phyloP scores from a whole-genome alignment of 345 rosid genomes.

The Hypericum androsaemum region DNA sequence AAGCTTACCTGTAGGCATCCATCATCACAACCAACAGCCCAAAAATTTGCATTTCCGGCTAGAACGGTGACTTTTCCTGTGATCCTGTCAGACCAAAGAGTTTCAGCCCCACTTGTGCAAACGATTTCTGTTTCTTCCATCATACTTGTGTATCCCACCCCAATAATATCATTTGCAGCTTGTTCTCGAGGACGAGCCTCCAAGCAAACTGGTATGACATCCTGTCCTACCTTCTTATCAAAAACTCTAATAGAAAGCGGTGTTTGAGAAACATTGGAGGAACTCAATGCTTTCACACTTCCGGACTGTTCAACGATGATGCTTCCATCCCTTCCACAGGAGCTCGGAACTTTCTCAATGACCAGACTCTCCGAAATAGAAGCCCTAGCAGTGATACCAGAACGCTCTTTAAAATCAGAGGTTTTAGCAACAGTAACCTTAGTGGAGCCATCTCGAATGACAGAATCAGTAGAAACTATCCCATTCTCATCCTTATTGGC shows the following conservation, averaged over 20 bases:
- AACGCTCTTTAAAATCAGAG: slow-evolving; percentile 57
- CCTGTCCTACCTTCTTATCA: slow-evolving; percentile 72
- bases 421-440: slow-evolving; percentile 38
- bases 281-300: slow-evolving; percentile 40
- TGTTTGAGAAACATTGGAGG: slow-evolving; percentile 20
- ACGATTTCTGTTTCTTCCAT: slow-evolving; percentile 77
- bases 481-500: slow-evolving; percentile 41
- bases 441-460: slow-evolving; percentile 29
- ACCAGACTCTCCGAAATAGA: slow-evolving; percentile 68
- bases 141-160: slow-evolving; percentile 47
- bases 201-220: slow-evolving; percentile 59
- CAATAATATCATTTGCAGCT: slow-evolving; percentile 67
- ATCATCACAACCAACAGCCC: slow-evolving; percentile 98
- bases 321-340: slow-evolving; percentile 44
- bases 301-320: slow-evolving; percentile 53
- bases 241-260: slow-evolving; percentile 66
- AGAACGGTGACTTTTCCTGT: slow-evolving; percentile 82
- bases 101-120: slow-evolving; percentile 64
- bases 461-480: slow-evolving; percentile 30
- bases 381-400: slow-evolving; percentile 72
- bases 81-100: slow-evolving; percentile 87
- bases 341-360: slow-evolving; percentile 63
- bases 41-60: slow-evolving; percentile 93
- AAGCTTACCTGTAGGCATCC: slow-evolving; percentile 78
- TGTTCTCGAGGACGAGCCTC: slow-evolving; percentile 81